Base-by-base conservation (phyloP, 306 rosid genomes). In the Casuarina equisetifolia region DNA sequence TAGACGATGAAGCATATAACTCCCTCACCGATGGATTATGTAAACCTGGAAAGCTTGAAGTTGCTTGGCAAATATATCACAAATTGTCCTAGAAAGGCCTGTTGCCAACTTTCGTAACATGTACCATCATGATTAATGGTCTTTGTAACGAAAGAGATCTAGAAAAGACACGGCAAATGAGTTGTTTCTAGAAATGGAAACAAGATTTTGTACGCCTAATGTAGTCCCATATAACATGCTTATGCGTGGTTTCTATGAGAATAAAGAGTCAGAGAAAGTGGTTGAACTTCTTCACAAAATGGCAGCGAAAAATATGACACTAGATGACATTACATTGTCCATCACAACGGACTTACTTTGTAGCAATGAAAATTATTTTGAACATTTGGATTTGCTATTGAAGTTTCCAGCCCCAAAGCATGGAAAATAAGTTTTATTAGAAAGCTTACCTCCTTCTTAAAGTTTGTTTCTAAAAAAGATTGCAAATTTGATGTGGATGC, bases 281-380 rank as follows among this genome's bases (percentile, higher is more conserved):
- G 82, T 85, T 59, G 81, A 86, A 79, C 82, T 84, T 88, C 84
- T 89, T 55, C 88, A 85, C 67, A 76, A 79, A 66, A 84, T 80
- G 86, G 69, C 36, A 0, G 54, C 69, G 81, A 83, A 58, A 78
- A 76, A 77, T 43, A 32, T 86, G 76, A 73, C 71, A 58, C 88
- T 89, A 15, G 82, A 87, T 25, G 58, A 40, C 73, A 55, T 63
- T 46, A 83, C 81, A 72, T 35, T 53, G 54, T 43, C 85, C 77
- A 64, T 83, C 32, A 81, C 85, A 9, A n/a, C 81, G 72, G 83
- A 80, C 72, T 71, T 84, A 38, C 80, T 89, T 36, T 69, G 68
- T 4, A 76, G 78, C 79, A 82, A 83, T 64, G 82, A 78, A 69
- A 82, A 74, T 6, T 81, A 78, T 76, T 72, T 48, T 9, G 74